Base-by-base conservation (phyloP, 2,329 filamentous ascomycete genomes). In the Trichoderma gracile region DNA sequence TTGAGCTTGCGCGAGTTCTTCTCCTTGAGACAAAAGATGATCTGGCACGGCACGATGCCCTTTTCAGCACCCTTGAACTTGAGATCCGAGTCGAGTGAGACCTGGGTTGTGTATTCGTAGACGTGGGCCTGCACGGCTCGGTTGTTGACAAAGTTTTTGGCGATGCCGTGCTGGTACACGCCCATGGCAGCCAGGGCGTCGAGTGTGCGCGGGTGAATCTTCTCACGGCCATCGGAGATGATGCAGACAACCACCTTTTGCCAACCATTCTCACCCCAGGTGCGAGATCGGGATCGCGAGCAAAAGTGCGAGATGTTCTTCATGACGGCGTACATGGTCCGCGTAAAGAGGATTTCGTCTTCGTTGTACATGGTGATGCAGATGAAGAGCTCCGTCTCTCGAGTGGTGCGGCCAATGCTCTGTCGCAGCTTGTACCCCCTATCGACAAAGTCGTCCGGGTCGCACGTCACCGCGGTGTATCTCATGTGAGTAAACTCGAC, bases 31-130 rank as follows among this genome's bases (percentile, higher is more conserved):
- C 96, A 99, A 77, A 99, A 99, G 71, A 99, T 94, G 82, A 99
- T 92, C 79, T 99, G 95, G 74, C 93, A 96, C 1, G 95, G 96
- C 14, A 98, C 92, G 69, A 99, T 99, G 38, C 96, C 95, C 81
- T 99, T 99, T 78, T 99, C 96, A 1, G 95, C 95, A 40, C 96
- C 95, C 81, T 99, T 99, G 82, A 99, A 99, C 77, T 97, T 97
- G 68, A 99, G 85, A 70, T 97, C 94, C 0, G 93, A 86, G 75
- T 99, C 95, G 10, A 99, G 85, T 0, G 94, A 98, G 12, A 99
- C 95, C 73, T 99, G 96, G 0, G 95, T 98, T 0, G 95, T 99
- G 79, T 99, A 99, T 76, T 99, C 95, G 80, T 99, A 99, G 15
- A 99, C 92, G 78, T 99, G 95, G 0, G 93, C 94, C 69, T 93